Evolutionary conservation across 2,329 filamentous ascomycete genomes (phyloP), one percentile per base, ranked within the genome.

Genomic region (Clarireedia hainanense): DNA sequence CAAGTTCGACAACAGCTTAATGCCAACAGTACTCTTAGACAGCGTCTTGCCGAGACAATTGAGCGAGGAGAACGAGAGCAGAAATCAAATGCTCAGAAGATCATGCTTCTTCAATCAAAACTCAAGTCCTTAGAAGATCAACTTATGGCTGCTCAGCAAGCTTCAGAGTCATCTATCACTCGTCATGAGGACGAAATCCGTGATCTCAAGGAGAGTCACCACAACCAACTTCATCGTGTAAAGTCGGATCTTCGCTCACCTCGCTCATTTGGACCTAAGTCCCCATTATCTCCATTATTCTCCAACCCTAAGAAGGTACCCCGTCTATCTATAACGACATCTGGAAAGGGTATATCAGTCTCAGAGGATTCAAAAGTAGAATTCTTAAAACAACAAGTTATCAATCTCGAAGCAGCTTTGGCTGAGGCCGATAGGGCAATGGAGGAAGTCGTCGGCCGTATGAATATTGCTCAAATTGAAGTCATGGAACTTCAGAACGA

Each of bases 151-250:
- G 90, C 92, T 1, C 92, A 97, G 70, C 85, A 89, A 56, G 81
- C 87, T 20, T 92, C 90, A 0, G 94, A 99, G 69, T 91, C 92
- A 49, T 85, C 85, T 40, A 83, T 97, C 56, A 75, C 81, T 45
- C 85, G 84, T 49, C 91, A 96, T 67, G 94, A 97, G 70, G 89
- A 94, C 39, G 91, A 96, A 71, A 80, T 96, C 39, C 75, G 81
- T 17, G 76, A 80, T 23, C 74, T 97, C 54, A 85, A 86, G 62
- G 89, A 95, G 55, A 87, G 83, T 57, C 85, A 94, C 67, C 89
- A 81, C 67, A 76, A 78, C 17, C 88, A 94, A 65, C 80, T 97
- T 34, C 84, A 85, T 62, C 86, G 92, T 14, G 80, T 90, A 66
- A 85, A 85, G 69, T 73, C 79, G 68, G 62, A 73, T 68, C 62